Percentiles rank a stretch among this genome's conserved stretches.
phyloP scores from a whole-genome alignment of 495 filamentous ascomycete genomes.

The Penicillium parvum region DNA sequence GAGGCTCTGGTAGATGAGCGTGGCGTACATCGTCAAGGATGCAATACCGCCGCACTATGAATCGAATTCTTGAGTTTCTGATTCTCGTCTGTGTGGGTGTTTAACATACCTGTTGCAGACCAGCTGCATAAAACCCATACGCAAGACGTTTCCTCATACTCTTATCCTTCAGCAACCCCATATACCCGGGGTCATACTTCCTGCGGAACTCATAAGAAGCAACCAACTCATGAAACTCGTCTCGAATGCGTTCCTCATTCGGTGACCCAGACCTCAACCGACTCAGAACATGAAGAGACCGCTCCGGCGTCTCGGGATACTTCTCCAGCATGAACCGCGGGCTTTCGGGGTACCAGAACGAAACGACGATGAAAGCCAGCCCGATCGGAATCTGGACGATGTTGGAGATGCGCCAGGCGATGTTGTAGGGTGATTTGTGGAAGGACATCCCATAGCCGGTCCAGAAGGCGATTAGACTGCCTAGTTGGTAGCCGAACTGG shows the following conservation, averaged over 20 bases:
- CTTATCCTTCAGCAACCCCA: constrained; percentile 24
- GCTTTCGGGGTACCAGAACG: constrained; percentile 35
- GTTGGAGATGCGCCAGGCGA: constrained; percentile 37
- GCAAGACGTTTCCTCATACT: constrained; percentile 33
- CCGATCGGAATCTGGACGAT: constrained; percentile 36
- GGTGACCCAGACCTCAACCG: constrained; percentile 25
- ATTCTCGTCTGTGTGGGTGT: background rate
- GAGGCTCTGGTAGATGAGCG: constrained; percentile 35
- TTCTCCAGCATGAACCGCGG: constrained; percentile 32
- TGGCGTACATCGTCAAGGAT: constrained; percentile 32
- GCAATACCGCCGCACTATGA: constrained; percentile 14
- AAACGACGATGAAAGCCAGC: constrained; percentile 27
- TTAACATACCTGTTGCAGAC: constrained; percentile 26
- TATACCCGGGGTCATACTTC: constrained; percentile 26
- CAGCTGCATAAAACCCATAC: constrained; percentile 33
- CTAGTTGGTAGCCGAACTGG: constrained; percentile 26
- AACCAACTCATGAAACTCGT: constrained; percentile 36
- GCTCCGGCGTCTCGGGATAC: constrained; percentile 32
- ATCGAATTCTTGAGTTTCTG: background rate
- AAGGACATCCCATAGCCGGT: constrained; percentile 40
- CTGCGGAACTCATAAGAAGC: constrained; percentile 29
- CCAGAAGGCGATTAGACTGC: constrained; percentile 37
- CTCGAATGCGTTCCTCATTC: constrained; percentile 25
- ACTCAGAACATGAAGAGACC: constrained; percentile 22
- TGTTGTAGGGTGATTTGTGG: constrained; percentile 33